Percentiles rank a stretch among this genome's conserved stretches.
Evolutionary conservation across 176 grass and related monocot species (phyloP).

Genomic region (Musa beccarii): DNA sequence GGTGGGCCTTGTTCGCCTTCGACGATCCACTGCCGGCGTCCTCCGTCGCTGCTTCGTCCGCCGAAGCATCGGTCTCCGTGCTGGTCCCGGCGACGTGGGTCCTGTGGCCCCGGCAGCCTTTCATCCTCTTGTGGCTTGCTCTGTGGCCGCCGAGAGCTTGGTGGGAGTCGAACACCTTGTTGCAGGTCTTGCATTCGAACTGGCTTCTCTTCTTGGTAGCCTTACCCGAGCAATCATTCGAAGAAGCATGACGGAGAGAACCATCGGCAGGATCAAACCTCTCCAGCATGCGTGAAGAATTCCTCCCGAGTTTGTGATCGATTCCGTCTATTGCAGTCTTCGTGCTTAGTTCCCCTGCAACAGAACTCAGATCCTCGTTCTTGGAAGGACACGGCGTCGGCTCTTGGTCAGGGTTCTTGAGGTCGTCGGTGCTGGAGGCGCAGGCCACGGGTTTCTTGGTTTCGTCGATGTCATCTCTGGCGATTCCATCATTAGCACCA

Average conservation of each 20-base stretch:
- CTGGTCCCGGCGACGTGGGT: neutral
- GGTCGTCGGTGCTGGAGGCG: no score
- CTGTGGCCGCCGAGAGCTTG: conserved; percentile 38
- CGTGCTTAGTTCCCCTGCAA: neutral
- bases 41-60: conserved; percentile 18
- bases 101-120: conserved; percentile 1
- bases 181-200: conserved; percentile 29
- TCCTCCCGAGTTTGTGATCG: neutral
- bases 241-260: no score
- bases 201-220: conserved; percentile 4
- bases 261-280: neutral
- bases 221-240: neutral
- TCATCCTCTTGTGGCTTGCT: conserved; percentile 15
- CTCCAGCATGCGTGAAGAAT: neutral
- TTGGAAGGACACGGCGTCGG: neutral
- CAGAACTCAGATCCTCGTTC: conserved; percentile 4
- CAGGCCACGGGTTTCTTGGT: no score
- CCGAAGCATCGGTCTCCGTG: conserved; percentile 5
- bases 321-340: neutral
- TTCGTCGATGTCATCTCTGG: neutral
- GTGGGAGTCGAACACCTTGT: conserved; percentile 34
- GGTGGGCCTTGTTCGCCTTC: conserved; percentile 15
- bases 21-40: neutral
- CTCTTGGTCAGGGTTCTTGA: neutral
- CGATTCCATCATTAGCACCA: conserved; percentile 4